Percentiles rank a stretch among this genome's conserved stretches.
Conservation (phyloP, 768 basidiomycete genomes). For the Boletus rubescentipes region DNA sequence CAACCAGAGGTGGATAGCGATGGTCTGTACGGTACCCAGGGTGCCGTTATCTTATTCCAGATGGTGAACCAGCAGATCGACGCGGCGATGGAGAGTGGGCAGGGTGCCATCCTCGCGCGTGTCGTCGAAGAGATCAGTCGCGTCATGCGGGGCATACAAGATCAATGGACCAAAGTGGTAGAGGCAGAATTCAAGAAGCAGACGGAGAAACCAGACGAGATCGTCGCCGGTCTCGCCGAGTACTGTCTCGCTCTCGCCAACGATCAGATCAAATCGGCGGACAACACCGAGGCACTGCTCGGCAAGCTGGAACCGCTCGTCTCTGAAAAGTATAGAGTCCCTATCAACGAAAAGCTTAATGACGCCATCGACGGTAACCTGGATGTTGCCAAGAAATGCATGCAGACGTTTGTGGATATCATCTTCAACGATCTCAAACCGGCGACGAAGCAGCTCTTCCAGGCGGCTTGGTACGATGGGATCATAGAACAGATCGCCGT, state of each 20-base stretch:
- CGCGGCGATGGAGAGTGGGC: slow-evolving; percentile 91
- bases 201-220: slow-evolving; percentile 84
- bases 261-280: slow-evolving; percentile 95
- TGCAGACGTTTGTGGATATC: slow-evolving; percentile 88
- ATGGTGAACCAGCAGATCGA: slow-evolving; percentile 98
- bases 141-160: slow-evolving; percentile 86
- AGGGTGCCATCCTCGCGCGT: slow-evolving; percentile 88
- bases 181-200: slow-evolving; percentile 87
- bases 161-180: slow-evolving; percentile 81
- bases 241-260: slow-evolving; percentile 97
- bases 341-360: slow-evolving; percentile 85
- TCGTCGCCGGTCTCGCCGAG: slow-evolving; percentile 86
- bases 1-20: slow-evolving; percentile 90
- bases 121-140: slow-evolving; percentile 87
- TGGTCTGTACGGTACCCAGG: slow-evolving; percentile 87
- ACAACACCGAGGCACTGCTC: slow-evolving; percentile 85
- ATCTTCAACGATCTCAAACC: slow-evolving; percentile 94
- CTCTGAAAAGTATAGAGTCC: slow-evolving; percentile 83
- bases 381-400: slow-evolving; percentile 97
- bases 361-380: slow-evolving; percentile 98
- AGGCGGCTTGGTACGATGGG: slow-evolving; percentile 85
- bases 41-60: slow-evolving; percentile 94
- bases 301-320: slow-evolving; percentile 88
- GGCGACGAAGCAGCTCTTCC: slow-evolving; percentile 83
- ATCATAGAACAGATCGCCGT: slow-evolving; percentile 86